Base-by-base conservation (phyloP, 2,329 filamentous ascomycete species). In the Colletotrichum sp. region DNA sequence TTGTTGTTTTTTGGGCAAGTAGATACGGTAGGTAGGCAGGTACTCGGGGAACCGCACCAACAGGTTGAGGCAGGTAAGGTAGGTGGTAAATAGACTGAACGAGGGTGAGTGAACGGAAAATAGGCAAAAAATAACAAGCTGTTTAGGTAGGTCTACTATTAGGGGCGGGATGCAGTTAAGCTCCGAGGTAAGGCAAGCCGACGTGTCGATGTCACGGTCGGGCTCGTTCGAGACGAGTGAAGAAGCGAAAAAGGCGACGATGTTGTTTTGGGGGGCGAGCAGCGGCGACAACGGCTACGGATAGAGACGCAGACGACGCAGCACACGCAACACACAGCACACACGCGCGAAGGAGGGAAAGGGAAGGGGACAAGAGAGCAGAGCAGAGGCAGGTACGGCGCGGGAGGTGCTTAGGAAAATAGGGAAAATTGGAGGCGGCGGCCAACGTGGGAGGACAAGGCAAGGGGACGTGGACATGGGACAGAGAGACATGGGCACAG, bases 131-230 rank as follows among this genome's bases (percentile, higher is more conserved):
- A 49, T 49, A 49, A 49, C 44, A 49, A 21, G 49, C 39, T 28
- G 49, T 63, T 70, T n/a, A 62, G 72, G 39, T 55, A 71, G 71
- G 59, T 65, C 32, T 77, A 75, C 71, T 75, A 77, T 75, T 77
- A 77, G 67, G 52, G 59, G 59, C 8, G 44, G 71, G 65, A 69
- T 74, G 34, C 64, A 65, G 32, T 63, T 34, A 69, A 67, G 64
- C 64, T 69, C 71, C 59, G 59, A 76, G 28, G 44, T 52, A 39
- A 72, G 30, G 32, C 32, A 65, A 74, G 24, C 59, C 64, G 71
- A 73, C 70, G 59, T 68, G 34, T 49, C 44, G n/a, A 49, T 21
- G 44, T 52, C 36, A 65, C 57, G 44, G 70, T 64, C 64, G 57
- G 28, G 44, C 70, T 75, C 71, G 71, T 75, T 49, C 60, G 36